Conservation (phyloP, 2,329 filamentous ascomycete genomes). For the Penicillium sp. region DNA sequence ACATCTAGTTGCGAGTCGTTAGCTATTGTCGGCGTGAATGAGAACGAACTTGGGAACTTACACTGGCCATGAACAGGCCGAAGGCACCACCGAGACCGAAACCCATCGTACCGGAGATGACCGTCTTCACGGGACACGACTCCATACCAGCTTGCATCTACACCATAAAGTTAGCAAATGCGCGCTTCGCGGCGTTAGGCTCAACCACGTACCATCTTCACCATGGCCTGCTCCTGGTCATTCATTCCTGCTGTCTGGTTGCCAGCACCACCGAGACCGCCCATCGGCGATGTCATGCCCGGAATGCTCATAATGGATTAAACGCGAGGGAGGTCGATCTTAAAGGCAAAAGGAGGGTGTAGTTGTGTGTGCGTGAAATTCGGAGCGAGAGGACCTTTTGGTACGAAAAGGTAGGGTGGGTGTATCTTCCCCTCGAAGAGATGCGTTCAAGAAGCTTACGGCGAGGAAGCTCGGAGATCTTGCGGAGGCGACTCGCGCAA, state of each 20-base stretch:
- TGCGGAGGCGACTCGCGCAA: slow-evolving; percentile 34
- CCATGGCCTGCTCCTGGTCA: slow-evolving; percentile 49
- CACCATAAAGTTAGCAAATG: background rate
- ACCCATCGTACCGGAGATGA: slow-evolving; percentile 86
- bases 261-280: slow-evolving; percentile 25
- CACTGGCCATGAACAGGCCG: slow-evolving; percentile 95
- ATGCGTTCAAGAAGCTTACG: slow-evolving; percentile 6
- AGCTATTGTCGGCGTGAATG: background rate
- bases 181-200: background rate
- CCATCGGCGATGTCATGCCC: slow-evolving; percentile 33
- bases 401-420: background rate
- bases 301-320: slow-evolving; percentile 36
- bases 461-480: slow-evolving; percentile 21
- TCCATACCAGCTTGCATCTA: slow-evolving; percentile 86
- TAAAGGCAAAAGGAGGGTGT: background rate
- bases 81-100: slow-evolving; percentile 93
- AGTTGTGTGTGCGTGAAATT: background rate
- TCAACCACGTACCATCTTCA: slow-evolving; percentile 41
- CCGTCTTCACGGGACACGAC: slow-evolving; percentile 84
- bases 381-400: background rate
- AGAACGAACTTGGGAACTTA: slow-evolving; percentile 48
- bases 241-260: slow-evolving; percentile 40
- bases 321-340: background rate
- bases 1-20: slow-evolving; percentile 64
- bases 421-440: background rate